Conservation (phyloP, 805 yeast species). For the Peterozyma xylosa region DNA sequence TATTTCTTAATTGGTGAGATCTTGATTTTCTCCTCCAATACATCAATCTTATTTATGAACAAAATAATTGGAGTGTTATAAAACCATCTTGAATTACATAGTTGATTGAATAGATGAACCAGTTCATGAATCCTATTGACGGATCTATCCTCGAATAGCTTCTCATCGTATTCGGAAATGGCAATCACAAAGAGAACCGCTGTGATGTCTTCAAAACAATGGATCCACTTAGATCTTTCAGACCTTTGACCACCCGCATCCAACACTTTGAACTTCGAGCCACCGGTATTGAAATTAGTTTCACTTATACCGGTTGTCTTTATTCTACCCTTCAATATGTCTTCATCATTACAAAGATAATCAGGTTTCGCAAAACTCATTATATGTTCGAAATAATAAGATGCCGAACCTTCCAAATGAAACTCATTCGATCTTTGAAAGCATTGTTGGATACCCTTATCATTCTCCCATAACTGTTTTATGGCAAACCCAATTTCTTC, state of each 20-base stretch:
- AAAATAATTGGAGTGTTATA: slow-evolving; percentile 78
- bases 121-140: slow-evolving; percentile 92
- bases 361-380: slow-evolving; percentile 51
- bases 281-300: slow-evolving; percentile 62
- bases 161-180: slow-evolving; percentile 87
- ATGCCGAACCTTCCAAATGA: slow-evolving; percentile 78
- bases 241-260: slow-evolving; percentile 97
- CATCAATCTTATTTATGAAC: slow-evolving; percentile 83
- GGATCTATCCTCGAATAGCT: slow-evolving; percentile 79
- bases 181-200: slow-evolving; percentile 86
- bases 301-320: slow-evolving; percentile 96
- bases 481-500: slow-evolving; percentile 68
- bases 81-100: slow-evolving; percentile 85
- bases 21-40: slow-evolving; percentile 64
- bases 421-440: slow-evolving; percentile 61
- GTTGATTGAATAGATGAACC: slow-evolving; percentile 70
- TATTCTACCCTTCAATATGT: slow-evolving; percentile 83
- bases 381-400: slow-evolving; percentile 75
- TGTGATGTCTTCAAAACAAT: slow-evolving; percentile 85
- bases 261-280: slow-evolving; percentile 63
- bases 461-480: slow-evolving; percentile 57
- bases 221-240: slow-evolving; percentile 91
- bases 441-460: slow-evolving; percentile 57
- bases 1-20: slow-evolving; percentile 59
- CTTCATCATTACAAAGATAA: slow-evolving; percentile 71